These are phyloP conservation scores for Phialemoniopsis sp. DNA, from an alignment of 2,329 filamentous ascomycete species.

Conservation along the genomic window DNA sequence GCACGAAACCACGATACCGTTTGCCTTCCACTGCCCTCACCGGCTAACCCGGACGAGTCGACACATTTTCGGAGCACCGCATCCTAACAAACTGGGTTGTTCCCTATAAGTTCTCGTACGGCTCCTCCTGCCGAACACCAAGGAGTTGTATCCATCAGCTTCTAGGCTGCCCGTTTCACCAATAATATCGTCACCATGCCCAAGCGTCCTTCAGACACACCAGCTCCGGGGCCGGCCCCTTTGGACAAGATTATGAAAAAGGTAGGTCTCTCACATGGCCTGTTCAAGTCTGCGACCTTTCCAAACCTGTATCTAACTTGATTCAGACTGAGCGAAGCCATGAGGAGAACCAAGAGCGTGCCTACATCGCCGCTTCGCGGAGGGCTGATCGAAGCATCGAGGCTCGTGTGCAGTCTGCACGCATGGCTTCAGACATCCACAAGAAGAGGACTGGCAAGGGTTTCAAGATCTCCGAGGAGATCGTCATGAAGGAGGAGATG, in stretches of 20 bases:
- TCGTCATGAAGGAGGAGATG: slow-evolving; percentile 90
- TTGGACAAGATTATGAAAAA: slow-evolving; percentile 1
- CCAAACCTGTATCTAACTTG: background rate
- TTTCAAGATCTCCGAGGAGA: slow-evolving; percentile 77
- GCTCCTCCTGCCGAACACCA: background rate
- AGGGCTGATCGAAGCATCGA: slow-evolving; percentile 83
- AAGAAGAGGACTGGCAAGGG: slow-evolving; percentile 80
- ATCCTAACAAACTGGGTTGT: no score
- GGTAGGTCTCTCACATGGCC: background rate
- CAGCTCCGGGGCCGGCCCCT: background rate
- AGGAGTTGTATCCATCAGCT: slow-evolving; percentile 1
- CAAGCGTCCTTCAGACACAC: slow-evolving; percentile 1
- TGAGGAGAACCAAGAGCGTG: slow-evolving; percentile 80
- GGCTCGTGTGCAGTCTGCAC: slow-evolving; percentile 81
- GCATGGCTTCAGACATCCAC: slow-evolving; percentile 86
- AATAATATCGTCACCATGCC: background rate
- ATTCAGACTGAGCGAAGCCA: slow-evolving; percentile 71
- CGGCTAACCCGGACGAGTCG: no score
- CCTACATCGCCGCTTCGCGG: slow-evolving; percentile 88
- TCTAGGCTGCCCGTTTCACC: background rate
- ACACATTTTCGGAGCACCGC: no score
- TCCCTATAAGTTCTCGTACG: no score
- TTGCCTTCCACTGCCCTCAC: no score
- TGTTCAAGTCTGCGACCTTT: no score
- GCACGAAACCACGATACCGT: no score